Evolutionary conservation across 1,284 basidiomycete genomes (phyloP).

Genomic region (Melampsora abietis-canadensis): DNA sequence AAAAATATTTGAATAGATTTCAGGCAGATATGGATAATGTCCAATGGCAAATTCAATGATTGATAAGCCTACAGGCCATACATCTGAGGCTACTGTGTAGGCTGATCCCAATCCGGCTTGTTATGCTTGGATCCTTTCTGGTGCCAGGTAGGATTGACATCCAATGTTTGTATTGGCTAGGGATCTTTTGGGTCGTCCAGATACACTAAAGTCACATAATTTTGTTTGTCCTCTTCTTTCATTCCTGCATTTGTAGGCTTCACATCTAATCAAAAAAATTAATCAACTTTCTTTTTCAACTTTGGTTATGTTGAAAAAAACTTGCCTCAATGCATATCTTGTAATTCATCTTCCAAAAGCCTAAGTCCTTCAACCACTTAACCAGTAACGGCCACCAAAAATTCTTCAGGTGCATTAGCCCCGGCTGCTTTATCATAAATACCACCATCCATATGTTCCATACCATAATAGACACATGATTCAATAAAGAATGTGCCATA

Average conservation of each 20-base stretch:
- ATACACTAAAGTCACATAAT: conserved; percentile 96
- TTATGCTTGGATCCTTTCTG: conserved; percentile 92
- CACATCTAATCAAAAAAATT: conserved; percentile 62
- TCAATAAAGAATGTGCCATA: conserved; percentile 99
- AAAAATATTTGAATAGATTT: conserved; percentile 95
- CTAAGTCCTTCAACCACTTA: conserved; percentile 85
- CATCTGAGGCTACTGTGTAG: conserved; percentile 94
- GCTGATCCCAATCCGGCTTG: conserved; percentile 78
- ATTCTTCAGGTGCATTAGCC: conserved; percentile 72
- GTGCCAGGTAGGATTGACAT: conserved; percentile 99
- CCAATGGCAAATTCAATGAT: conserved; percentile 91
- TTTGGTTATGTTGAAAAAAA: not conserved
- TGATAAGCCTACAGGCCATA: conserved; percentile 95
- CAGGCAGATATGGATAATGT: conserved; percentile 94
- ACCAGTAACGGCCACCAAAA: conserved; percentile 76
- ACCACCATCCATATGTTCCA: conserved; percentile 99
- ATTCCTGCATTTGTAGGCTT: conserved; percentile 96
- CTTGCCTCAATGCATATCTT: conserved; percentile 91
- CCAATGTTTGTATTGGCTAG: conserved; percentile 98
- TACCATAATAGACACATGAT: conserved; percentile 97
- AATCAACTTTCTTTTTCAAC: not conserved
- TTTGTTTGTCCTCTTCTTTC: conserved; percentile 86
- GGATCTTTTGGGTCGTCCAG: conserved; percentile 91
- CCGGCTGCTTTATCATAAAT: conserved; percentile 79
- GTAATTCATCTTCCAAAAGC: conserved; percentile 91